Base-by-base conservation (phyloP, 495 filamentous ascomycete genomes). In the Chaetomium tenue region DNA sequence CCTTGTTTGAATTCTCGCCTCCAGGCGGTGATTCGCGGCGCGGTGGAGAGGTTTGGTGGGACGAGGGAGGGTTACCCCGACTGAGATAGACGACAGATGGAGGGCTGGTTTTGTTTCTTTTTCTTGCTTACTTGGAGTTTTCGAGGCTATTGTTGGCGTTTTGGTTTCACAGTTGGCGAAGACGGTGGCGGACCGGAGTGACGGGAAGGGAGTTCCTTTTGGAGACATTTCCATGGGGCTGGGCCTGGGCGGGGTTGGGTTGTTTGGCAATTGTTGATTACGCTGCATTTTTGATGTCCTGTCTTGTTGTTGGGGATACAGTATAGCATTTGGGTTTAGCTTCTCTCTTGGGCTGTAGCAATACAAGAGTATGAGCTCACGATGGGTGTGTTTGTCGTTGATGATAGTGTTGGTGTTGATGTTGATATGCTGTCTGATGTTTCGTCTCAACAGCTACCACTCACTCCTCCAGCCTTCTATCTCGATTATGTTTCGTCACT, bases 21-120 rank as follows among this genome's bases (percentile, higher is more conserved):
- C 46, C n/a, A 20, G 40, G 65, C 65, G 65, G 65, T 63, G 65
- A 63, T 67, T 40, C 65, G 65, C 60, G 20, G 30, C 30, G 28
- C 25, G 54, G 59, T 47, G 50, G 47, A 46, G 11, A 52, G 55
- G 15, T 39, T 15, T 47, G 15, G 11, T 40, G 37, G 54, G 26
- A 39, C 25, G 13, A 56, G 54, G 55, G 20, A n/a, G 56, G 26
- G 54, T 25, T 18, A 16, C 11, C 22, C 26, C 8, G 33, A 44
- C 11, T 25, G 37, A 28, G 42, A 28, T 11, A 12, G 58, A 12
- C 15, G 23, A n/a, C 12, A n/a, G 37, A 53, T 5, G 63, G 40
- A 23, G 30, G 20, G 22, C 11, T 16, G 0, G 52, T 4, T 33
- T 55, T 33, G 18, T 20, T n/a, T 11, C 13, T 11, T 15, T 7